Evolutionary conservation across 805 yeast species (phyloP).

Genomic region (Kuraishia capsulata): DNA sequence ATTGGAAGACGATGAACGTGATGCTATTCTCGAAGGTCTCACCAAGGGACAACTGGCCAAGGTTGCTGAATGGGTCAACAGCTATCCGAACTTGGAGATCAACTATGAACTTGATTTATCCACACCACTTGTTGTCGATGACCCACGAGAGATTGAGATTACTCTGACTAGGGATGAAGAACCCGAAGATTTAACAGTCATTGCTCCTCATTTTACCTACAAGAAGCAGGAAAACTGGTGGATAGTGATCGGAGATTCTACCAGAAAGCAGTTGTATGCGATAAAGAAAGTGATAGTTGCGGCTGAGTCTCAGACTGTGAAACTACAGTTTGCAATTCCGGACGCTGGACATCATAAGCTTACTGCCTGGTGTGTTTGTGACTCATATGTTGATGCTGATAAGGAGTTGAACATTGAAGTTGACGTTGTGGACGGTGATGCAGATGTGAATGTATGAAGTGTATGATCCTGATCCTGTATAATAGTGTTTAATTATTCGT

Average conservation of each 20-base stretch:
- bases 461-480: neutral
- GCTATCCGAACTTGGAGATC: conserved; percentile 78
- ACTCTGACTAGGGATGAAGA: conserved; percentile 68
- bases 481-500: neutral
- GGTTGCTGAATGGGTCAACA: conserved; percentile 85
- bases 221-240: conserved; percentile 73
- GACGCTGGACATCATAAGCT: conserved; percentile 52
- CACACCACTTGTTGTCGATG: conserved; percentile 31
- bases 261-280: conserved; percentile 54
- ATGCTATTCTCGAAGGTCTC: conserved; percentile 46
- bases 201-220: conserved; percentile 49
- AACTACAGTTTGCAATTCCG: conserved; percentile 49
- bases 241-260: conserved; percentile 70
- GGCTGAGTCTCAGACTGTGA: conserved; percentile 42
- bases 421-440: conserved; percentile 27
- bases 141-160: conserved; percentile 37
- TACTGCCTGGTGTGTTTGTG: conserved; percentile 82
- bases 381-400: conserved; percentile 88
- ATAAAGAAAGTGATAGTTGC: conserved; percentile 54
- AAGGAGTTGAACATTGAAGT: conserved; percentile 59
- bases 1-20: conserved; percentile 57
- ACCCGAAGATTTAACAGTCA: conserved; percentile 50
- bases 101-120: conserved; percentile 38
- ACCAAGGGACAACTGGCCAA: conserved; percentile 38
- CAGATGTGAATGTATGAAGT: conserved; percentile 11